Evolutionary conservation across 352 stramenopile genomes (phyloP).

Genomic region (Phytopythium aichiense): DNA sequence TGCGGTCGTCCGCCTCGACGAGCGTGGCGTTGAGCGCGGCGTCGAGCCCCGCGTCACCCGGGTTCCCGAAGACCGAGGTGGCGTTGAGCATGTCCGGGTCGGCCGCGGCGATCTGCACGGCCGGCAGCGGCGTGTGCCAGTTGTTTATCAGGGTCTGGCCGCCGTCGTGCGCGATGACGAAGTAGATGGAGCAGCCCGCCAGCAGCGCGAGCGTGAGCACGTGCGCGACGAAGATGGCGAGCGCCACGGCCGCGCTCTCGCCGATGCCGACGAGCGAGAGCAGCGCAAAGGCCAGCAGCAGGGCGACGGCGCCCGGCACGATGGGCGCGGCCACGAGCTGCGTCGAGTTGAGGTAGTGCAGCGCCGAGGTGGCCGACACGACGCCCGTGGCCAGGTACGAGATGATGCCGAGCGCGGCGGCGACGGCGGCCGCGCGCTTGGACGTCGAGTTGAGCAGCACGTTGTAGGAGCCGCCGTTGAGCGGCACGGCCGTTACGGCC

Average conservation of each 20-base stretch:
- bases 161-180: conserved; percentile 50
- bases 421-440: conserved; percentile 86
- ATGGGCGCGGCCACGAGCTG: conserved; percentile 35
- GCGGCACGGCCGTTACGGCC: conserved; percentile 85
- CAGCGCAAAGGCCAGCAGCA: conserved; percentile 83
- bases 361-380: conserved; percentile 54
- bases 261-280: conserved; percentile 84
- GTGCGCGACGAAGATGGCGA: conserved; percentile 84
- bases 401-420: conserved; percentile 87
- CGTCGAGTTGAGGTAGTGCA: conserved; percentile 54
- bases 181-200: conserved; percentile 53
- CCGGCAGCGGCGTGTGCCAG: conserved; percentile 59
- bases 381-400: conserved; percentile 89
- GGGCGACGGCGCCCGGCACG: conserved; percentile 32
- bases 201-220: conserved; percentile 76
- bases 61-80: background rate
- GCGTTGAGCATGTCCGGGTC: conserved; percentile 1
- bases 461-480: conserved; percentile 92
- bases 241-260: conserved; percentile 79
- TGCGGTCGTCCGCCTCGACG: conserved; percentile 36
- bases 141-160: conserved; percentile 48
- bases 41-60: background rate
- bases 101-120: conserved; percentile 24
- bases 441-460: conserved; percentile 90
- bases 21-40: conserved; percentile 10